Evolutionary conservation across 371 early-diverging fungal genomes (phyloP).

Genomic region (Mortierella sp.): DNA sequence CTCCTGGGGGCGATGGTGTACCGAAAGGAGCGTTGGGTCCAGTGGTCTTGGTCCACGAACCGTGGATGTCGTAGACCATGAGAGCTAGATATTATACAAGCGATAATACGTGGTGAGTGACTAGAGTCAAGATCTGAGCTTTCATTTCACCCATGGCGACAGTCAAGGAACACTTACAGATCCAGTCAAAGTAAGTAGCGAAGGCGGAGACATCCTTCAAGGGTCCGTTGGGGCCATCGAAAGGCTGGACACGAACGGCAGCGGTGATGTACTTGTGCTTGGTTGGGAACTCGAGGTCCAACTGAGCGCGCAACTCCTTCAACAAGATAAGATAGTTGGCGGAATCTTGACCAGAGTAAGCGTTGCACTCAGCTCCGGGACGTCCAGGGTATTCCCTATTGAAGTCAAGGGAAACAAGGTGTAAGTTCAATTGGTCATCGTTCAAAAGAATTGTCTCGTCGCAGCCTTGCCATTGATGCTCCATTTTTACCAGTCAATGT

Average conservation of each 20-base stretch:
- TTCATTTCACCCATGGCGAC: neutral
- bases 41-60: slow-evolving; percentile 71
- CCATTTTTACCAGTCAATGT: slow-evolving; percentile 47
- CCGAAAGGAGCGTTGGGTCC: slow-evolving; percentile 75
- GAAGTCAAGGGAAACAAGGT: neutral
- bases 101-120: neutral
- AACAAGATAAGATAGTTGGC: slow-evolving; percentile 65
- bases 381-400: slow-evolving; percentile 80
- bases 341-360: slow-evolving; percentile 58
- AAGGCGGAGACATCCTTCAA: slow-evolving; percentile 66
- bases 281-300: slow-evolving; percentile 68
- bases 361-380: slow-evolving; percentile 72
- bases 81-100: slow-evolving; percentile 12
- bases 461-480: neutral
- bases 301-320: slow-evolving; percentile 67
- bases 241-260: slow-evolving; percentile 75
- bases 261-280: slow-evolving; percentile 60
- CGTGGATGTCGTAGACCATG: slow-evolving; percentile 63
- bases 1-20: slow-evolving; percentile 56
- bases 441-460: too few species aligned
- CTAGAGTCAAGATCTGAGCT: neutral
- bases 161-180: slow-evolving; percentile 62
- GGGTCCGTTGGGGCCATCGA: slow-evolving; percentile 60
- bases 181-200: slow-evolving; percentile 72
- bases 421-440: neutral